phyloP scores from a whole-genome alignment of 768 basidiomycete species.

The Pleurotus cornucopiae region DNA sequence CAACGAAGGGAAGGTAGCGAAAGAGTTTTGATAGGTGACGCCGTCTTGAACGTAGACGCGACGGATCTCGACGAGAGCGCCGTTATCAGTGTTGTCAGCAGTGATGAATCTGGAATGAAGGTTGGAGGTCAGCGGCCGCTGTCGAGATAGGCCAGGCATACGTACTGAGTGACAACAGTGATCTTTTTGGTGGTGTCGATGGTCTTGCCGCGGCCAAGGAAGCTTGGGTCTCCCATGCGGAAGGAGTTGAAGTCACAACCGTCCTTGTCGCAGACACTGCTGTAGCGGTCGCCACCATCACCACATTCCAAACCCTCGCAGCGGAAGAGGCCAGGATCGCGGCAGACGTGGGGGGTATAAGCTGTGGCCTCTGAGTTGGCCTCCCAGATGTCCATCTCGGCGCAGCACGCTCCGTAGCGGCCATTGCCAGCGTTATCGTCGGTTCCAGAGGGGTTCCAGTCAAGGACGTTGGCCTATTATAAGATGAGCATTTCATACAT shows the following conservation, averaged over 20 bases:
- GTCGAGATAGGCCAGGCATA: background rate
- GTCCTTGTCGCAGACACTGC: conserved; percentile 37
- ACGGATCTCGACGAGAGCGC: conserved; percentile 21
- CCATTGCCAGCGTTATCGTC: conserved; percentile 34
- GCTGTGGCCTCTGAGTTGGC: conserved; percentile 37
- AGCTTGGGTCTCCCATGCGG: conserved; percentile 34
- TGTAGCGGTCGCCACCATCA: conserved; percentile 6
- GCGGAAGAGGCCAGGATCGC: conserved; percentile 23
- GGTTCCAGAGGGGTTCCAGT: conserved; percentile 11
- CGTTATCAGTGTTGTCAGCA: conserved; percentile 13
- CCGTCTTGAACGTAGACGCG: conserved; percentile 34
- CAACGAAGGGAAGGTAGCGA: conserved; percentile 27
- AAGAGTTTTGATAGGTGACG: conserved; percentile 31
- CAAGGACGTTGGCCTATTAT: background rate
- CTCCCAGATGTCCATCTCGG: conserved; percentile 45
- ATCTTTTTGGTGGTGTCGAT: conserved; percentile 34
- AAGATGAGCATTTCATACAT: background rate
- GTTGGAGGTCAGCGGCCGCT: background rate
- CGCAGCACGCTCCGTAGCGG: conserved; percentile 34
- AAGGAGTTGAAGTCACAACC: conserved; percentile 51
- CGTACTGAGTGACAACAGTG: conserved; percentile 37
- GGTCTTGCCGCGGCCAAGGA: conserved; percentile 33
- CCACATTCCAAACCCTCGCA: conserved; percentile 30
- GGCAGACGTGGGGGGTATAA: conserved; percentile 36
- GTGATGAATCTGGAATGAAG: conserved; percentile 30